Evolutionary conservation across 2,329 filamentous ascomycete species (phyloP), one percentile per base, ranked within the genome.

Genomic region (Cercospora janseana): DNA sequence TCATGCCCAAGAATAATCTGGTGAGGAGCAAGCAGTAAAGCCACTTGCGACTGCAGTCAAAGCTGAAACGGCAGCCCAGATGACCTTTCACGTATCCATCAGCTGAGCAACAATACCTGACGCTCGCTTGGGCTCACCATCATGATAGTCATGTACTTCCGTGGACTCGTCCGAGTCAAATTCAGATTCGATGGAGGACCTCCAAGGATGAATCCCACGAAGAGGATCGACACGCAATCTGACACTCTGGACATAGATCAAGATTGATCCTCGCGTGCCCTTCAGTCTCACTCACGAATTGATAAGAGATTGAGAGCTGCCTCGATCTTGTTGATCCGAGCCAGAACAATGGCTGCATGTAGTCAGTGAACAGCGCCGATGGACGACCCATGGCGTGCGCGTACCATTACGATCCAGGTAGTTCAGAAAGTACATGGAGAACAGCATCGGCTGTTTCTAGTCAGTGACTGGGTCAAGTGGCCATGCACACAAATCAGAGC

Each of bases 341-440:
- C 62, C 4, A 58, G 58, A 9, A 60, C 61, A 16, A 64, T 63
- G 23, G 60, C 34, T 53, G 51, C 59, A 57, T 41, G 8, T 41
- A 5, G 26, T 57, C 32, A 57, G 52, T 32, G 6, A 6, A n/a
- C n/a, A n/a, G 1, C 4, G 8, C n/a, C 28, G 4, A 6, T 23
- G 28, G 4, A 21, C 6, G 9, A 7, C 23, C 12, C 9, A 12
- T 10, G 7, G 1, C 8, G 15, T 8, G 4, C 27, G 27, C 57
- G 50, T 57, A 51, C 34, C 54, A 21, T 49, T 49, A 34, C 56
- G 24, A 32, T 83, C 80, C 8, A 86, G 69, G 66, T 87, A 89
- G 70, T 89, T 88, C 71, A 86, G 75, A 65, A 88, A 87, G 63
- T 88, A 89, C 71, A 89, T 86, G 55, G 84, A 84, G 49, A 88